A percentile compares a stretch with the other conserved stretches of the same genome.
phyloP scores from a whole-genome alignment of 2,329 filamentous ascomycete genomes.

The Trichoderma endophyticum region DNA sequence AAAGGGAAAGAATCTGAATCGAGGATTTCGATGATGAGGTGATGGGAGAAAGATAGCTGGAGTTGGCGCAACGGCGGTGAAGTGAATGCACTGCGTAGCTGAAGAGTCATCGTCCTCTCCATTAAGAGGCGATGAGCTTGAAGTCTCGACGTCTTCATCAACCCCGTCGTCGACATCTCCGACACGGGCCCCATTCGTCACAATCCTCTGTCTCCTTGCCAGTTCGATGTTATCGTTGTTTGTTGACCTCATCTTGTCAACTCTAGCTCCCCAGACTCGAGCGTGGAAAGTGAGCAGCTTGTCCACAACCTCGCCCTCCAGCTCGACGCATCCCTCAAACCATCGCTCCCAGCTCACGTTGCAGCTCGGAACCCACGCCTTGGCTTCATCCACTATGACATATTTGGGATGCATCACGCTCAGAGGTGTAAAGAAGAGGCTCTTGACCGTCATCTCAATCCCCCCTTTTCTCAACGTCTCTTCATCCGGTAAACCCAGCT shows the following conservation, averaged over 20 bases:
- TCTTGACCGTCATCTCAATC: conserved; percentile 70
- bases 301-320: conserved; percentile 59
- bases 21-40: conserved; percentile 66
- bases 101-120: conserved; percentile 22
- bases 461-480: conserved; percentile 51
- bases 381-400: conserved; percentile 65
- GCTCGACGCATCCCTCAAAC: conserved; percentile 73
- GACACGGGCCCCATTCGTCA: background rate
- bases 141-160: conserved; percentile 12
- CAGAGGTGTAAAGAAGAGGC: conserved; percentile 73
- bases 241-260: background rate
- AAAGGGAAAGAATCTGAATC: conserved; percentile 58
- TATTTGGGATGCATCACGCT: conserved; percentile 90
- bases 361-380: conserved; percentile 71
- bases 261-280: conserved; percentile 58
- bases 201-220: background rate
- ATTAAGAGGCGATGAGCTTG: conserved; percentile 19
- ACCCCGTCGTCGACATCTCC: background rate
- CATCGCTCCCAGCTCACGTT: conserved; percentile 87
- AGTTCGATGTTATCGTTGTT: background rate
- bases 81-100: conserved; percentile 31
- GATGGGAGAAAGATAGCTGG: conserved; percentile 69
- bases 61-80: conserved; percentile 29
- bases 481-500: conserved; percentile 61
- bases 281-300: conserved; percentile 66